A percentile compares a stretch with the other conserved stretches of the same genome.
Evolutionary conservation across 2,329 filamentous ascomycete genomes (phyloP).

Genomic region (Raffaelea deltoideospora): DNA sequence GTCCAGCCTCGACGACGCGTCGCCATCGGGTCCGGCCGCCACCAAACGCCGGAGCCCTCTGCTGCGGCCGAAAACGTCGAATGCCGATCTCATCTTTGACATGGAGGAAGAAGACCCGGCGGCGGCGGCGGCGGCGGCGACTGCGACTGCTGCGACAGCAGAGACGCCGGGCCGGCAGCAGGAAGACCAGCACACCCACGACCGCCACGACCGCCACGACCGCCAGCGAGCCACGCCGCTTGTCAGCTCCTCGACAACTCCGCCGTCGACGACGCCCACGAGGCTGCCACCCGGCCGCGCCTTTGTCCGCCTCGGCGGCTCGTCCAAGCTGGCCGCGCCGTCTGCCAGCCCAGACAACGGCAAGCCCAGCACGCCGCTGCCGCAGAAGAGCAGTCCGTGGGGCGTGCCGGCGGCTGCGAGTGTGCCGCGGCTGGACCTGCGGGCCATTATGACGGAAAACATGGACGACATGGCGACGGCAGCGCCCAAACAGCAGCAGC

Average conservation of each 20-base stretch:
- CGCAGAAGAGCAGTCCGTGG: constrained; percentile 27
- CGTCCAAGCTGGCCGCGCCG: neutral
- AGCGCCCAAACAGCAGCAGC: too few relatives aligned
- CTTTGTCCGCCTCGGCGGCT: neutral
- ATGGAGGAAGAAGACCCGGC: constrained; percentile 68
- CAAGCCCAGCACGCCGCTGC: neutral
- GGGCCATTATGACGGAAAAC: constrained; percentile 57
- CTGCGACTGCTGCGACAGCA: too few relatives aligned
- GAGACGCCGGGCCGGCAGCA: too few relatives aligned
- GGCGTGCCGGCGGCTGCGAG: constrained; percentile 28
- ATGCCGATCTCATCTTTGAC: constrained; percentile 72
- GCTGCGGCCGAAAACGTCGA: constrained; percentile 52
- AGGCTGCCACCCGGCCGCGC: neutral
- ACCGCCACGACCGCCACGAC: too few relatives aligned
- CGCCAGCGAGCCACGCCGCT: too few relatives aligned
- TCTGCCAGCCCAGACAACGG: too few relatives aligned
- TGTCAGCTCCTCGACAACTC: too few relatives aligned
- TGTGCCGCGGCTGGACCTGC: constrained; percentile 54
- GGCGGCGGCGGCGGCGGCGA: neutral
- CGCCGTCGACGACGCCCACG: neutral
- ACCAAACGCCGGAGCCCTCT: too few relatives aligned
- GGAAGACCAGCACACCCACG: too few relatives aligned
- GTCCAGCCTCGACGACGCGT: constrained; percentile 40
- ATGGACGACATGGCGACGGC: constrained; percentile 10
- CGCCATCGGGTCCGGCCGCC: constrained; percentile 18